Base-by-base conservation (phyloP, 78 protist species). In the Trichosphaerium sp. region DNA sequence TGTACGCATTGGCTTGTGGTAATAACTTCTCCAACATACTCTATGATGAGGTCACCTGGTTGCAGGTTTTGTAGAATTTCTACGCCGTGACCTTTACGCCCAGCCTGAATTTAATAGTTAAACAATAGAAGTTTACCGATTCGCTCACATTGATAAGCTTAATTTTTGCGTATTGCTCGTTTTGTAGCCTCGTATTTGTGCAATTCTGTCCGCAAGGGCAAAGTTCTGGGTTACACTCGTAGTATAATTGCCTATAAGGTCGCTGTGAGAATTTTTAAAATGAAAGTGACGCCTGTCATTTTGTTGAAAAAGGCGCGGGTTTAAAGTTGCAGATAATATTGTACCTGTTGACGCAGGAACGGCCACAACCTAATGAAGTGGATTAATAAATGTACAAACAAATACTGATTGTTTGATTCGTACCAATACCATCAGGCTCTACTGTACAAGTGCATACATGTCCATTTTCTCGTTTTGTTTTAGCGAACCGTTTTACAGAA, bases 1-100 rank as follows among this genome's bases (percentile, higher is more conserved):
- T 71, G 56, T 29, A 48, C 28, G 37, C 74, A 74, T 11, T 38
- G 47, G 10, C 14, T 21, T 25, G 39, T 29, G 28, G 38, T 40
- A 15, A 87, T 76, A 10, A 87, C 83, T 11, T 87, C 92, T 14
- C 92, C 92, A 38, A 69, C 65, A 54, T 87, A 87, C 63, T 87
- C 92, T 14, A 71, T 63, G 28, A 87, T 35, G 41, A 87, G 71
- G 14, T 54, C 40, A 3, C 76, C 73, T 12, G 57, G 52, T 0
- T 32, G 23, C 12, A 81, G 55, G 11, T 75, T 48, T 38, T 59
- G 34, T 23, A n/a, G 25, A 7, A 80, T 40, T 15, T 28, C 56
- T 25, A 85, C 56, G 18, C 91, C 90, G 79, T 80, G 71, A 6
- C 91, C 91, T 32, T 82, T 74, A 28, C 29, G 23, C 23, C 59